Evolutionary conservation across 2,329 filamentous ascomycete genomes (phyloP).

Genomic region (Trichoderma atroviride): DNA sequence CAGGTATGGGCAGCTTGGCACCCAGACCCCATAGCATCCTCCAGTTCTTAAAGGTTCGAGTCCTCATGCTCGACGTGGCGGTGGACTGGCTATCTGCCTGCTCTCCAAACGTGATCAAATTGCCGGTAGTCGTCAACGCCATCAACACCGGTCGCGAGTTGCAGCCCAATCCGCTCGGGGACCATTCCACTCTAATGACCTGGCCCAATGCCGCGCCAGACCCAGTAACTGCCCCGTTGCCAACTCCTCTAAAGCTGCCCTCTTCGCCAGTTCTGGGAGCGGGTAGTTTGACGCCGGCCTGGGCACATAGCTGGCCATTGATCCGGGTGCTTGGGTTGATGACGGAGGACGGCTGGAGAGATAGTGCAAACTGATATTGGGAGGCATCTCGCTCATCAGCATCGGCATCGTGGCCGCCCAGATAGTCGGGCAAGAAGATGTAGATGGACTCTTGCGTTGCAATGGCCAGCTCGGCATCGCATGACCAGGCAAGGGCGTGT

Average conservation of each 20-base stretch:
- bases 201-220: conserved; percentile 57
- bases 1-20: conserved; percentile 53
- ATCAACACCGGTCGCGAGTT: conserved; percentile 56
- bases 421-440: conserved; percentile 54
- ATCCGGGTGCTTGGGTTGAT: conserved; percentile 47
- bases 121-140: conserved; percentile 54
- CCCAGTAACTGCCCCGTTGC: conserved; percentile 49
- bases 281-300: conserved; percentile 42
- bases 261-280: conserved; percentile 33
- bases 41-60: conserved; percentile 53
- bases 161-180: conserved; percentile 58
- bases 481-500: conserved; percentile 55
- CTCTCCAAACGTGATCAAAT: conserved; percentile 56
- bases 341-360: conserved; percentile 39
- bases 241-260: conserved; percentile 47
- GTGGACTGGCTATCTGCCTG: conserved; percentile 37
- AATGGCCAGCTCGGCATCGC: conserved; percentile 60
- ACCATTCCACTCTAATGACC: conserved; percentile 58
- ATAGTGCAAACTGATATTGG: conserved; percentile 40
- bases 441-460: conserved; percentile 59
- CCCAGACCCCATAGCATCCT: conserved; percentile 60
- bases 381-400: conserved; percentile 34
- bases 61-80: conserved; percentile 38
- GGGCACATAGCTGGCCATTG: conserved; percentile 50
- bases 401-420: conserved; percentile 28